Evolutionary conservation across 1,139 yeast genomes (phyloP).

Genomic region (Yarrowia galli): DNA sequence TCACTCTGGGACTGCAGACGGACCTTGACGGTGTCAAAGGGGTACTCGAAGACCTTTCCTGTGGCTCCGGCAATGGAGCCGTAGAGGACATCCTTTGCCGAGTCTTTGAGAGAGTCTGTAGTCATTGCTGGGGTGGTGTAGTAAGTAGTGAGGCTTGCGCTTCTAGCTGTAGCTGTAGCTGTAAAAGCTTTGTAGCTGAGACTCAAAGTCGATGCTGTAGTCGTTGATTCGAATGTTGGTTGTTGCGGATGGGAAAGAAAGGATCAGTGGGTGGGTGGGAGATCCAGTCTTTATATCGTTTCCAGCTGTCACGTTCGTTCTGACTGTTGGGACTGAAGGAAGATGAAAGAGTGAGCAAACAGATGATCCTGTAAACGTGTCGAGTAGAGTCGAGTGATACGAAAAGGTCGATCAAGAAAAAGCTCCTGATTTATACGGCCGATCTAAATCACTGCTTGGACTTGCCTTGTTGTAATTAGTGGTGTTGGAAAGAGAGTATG

Average conservation of each 20-base stretch:
- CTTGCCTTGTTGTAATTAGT: slow-evolving; percentile 14
- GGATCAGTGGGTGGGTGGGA: no score
- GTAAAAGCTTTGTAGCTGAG: slow-evolving; percentile 19
- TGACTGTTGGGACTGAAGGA: no score
- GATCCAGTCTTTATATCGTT: slow-evolving; percentile 7
- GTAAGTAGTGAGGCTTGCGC: no score
- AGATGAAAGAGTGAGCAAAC: neutral
- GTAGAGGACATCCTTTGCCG: slow-evolving; percentile 46
- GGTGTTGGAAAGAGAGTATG: no score
- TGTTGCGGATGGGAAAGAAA: no score
- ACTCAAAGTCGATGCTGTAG: no score
- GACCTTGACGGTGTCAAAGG: slow-evolving; percentile 92
- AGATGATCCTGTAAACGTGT: neutral
- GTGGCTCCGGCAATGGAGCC: slow-evolving; percentile 71
- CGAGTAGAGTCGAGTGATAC: no score
- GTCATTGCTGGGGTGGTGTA: neutral
- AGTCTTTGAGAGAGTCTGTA: slow-evolving; percentile 16
- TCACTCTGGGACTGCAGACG: slow-evolving; percentile 77
- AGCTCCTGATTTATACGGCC: no score
- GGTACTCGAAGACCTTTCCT: slow-evolving; percentile 87
- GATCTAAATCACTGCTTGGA: no score
- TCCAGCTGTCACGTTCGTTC: neutral
- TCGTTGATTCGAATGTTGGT: no score
- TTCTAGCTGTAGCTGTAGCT: slow-evolving; percentile 22
- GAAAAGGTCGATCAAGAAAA: no score